Evolutionary conservation across 345 rosid genomes (phyloP), one percentile per base, ranked within the genome.

Genomic region (Lepidium didymum): DNA sequence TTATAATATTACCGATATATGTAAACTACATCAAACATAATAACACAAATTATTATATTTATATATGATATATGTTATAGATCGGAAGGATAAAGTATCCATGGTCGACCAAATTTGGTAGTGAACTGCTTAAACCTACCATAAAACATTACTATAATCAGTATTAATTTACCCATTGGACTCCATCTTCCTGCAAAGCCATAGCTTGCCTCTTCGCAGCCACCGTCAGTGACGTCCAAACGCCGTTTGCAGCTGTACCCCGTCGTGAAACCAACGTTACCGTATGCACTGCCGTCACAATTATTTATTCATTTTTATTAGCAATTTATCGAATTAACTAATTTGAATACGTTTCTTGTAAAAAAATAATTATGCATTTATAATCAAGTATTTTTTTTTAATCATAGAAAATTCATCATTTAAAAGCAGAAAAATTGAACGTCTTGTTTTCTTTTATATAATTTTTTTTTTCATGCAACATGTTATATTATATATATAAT

Each of bases 131-230:
- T 87, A 10, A 87, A 75, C 64, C 82, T 84, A 40, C 91, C 93
- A 42, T 74, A 82, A 14, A 87, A 68, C 89, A 87, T 89, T 36
- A 87, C 85, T 13, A 82, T 0, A 23, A 82, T 81, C 25, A 87
- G 81, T 41, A 85, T 50, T 10, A 74, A 1, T 53, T 89, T 89
- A 6, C 84, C 91, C 0, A 6, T 0, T 3, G 40, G 52, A 69
- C 88, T 87, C 93, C 93, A 85, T 58, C 71, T 66, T 58, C 91
- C 96, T 0, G 8, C 83, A 0, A 87, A 79, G 0, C 91, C 92
- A 21, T 44, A 66, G 69, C 74, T 44, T 4, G 65, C 55, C 34
- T 85, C 89, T 29, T 18, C 23, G 64, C 93, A 87, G 1, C 31
- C 15, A 50, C 27, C 60, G 3, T 55, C 71, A 0, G 46, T 31